Evolutionary conservation across 2,329 filamentous ascomycete genomes (phyloP), one percentile per base, ranked within the genome.

Genomic region (Huntiella bhutanensis): DNA sequence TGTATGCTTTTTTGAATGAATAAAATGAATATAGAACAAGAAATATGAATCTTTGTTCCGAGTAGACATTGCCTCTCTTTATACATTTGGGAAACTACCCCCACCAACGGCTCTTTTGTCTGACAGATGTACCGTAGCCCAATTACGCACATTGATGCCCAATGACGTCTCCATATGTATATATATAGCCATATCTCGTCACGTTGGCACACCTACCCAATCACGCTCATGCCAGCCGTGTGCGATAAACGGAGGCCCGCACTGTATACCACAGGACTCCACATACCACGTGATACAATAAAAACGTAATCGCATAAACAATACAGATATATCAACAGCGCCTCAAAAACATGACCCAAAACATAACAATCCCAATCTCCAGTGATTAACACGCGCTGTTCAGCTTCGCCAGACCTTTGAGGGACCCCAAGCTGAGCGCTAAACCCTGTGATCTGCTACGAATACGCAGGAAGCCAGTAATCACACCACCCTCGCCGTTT

Each of bases 391-490:
- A 17, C 32, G 59, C 56, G 32, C 64, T 65, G 49, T 71, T 74
- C 55, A 80, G 78, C 64, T 88, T 91, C 67, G 87, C 94, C 52
- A 98, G 67, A 1, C 91, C 91, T 67, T 96, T 98, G 57, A 98
- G 69, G 43, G 85, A 92, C 32, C 91, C 91, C 53, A 98, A 68
- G 64, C 88, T 95, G 55, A 98, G 68, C 8, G 91, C 91, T 58
- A 98, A 69, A 42, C 91, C 91, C 66, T 98, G 91, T 34, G 86
- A 94, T 60, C 91, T 81, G 69, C 87, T 95, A 65, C 91, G 79
- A 74, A 98, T 98, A 60, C 91, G 80, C 52, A 98, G 87, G 62
- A 98, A 98, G 39, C 91, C 91, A 37, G 88, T 95, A 52, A 98
- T 88, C 4, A 86, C 85, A 17, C 91, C 91, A 57, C 94, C 81